phyloP scores from a whole-genome alignment of 2,329 filamentous ascomycete genomes.

The Epichloe gansuensis region DNA sequence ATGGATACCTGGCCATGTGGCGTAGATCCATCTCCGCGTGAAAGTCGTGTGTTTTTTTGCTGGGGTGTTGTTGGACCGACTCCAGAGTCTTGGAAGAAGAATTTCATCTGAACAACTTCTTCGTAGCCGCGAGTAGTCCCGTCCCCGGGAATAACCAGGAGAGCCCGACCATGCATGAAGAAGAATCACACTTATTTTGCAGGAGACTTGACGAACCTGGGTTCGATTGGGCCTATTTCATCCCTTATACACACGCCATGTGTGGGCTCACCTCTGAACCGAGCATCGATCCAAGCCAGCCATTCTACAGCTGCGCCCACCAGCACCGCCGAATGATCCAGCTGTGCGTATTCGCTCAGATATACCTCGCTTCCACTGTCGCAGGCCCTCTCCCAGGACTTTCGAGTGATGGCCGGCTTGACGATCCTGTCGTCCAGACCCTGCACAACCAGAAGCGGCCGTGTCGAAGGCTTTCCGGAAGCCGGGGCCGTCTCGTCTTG shows the following conservation, averaged over 20 bases:
- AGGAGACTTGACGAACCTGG: too few relatives aligned
- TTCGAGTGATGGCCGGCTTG: neutral
- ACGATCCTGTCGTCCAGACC: slow-evolving; percentile 6
- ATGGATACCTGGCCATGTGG: too few relatives aligned
- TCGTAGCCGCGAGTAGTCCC: too few relatives aligned
- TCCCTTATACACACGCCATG: neutral
- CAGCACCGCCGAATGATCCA: slow-evolving; percentile 3
- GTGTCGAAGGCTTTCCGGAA: neutral
- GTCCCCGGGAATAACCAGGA: too few relatives aligned
- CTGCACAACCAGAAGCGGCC: slow-evolving; percentile 8
- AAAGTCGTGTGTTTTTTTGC: too few relatives aligned
- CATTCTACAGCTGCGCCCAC: slow-evolving; percentile 3
- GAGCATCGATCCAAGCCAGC: slow-evolving; percentile 5
- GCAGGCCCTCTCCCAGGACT: slow-evolving; percentile 4
- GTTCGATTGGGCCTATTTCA: too few relatives aligned
- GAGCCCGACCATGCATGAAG: too few relatives aligned
- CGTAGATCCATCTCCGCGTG: too few relatives aligned
- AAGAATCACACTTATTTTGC: too few relatives aligned
- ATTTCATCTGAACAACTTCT: too few relatives aligned
- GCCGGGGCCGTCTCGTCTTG: slow-evolving; percentile 5
- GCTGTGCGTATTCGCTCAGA: slow-evolving; percentile 5
- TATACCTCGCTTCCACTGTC: slow-evolving; percentile 2
- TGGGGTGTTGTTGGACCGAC: too few relatives aligned
- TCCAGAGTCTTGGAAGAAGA: too few relatives aligned
- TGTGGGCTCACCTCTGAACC: neutral